Conservation (phyloP, 2,329 filamentous ascomycete species). For the Corinectria fuckeliana region DNA sequence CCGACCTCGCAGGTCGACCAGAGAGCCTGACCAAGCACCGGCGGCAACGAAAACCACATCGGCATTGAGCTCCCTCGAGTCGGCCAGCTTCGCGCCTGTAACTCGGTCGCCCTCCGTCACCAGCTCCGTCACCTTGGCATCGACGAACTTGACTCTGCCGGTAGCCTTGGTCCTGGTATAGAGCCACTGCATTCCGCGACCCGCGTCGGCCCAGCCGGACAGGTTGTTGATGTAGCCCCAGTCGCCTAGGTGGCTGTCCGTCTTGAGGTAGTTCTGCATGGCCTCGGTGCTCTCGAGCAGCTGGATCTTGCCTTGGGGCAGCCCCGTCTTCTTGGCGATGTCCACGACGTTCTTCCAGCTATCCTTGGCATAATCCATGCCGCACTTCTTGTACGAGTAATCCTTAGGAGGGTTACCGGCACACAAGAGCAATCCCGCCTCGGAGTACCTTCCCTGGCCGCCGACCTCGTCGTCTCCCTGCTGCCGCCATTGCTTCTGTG, state of each 20-base stretch:
- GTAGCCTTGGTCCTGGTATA: slow-evolving; percentile 60
- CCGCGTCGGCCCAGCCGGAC: slow-evolving; percentile 84
- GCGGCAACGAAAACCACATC: slow-evolving; percentile 82
- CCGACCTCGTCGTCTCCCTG: slow-evolving; percentile 62
- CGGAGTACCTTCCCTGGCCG: slow-evolving; percentile 70
- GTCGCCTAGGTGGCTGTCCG: slow-evolving; percentile 60
- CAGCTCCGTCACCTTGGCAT: slow-evolving; percentile 55
- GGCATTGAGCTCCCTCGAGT: slow-evolving; percentile 54
- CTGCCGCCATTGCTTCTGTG: slow-evolving; percentile 73
- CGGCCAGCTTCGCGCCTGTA: slow-evolving; percentile 59
- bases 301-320: slow-evolving; percentile 48
- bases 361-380: slow-evolving; percentile 63
- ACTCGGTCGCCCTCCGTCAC: slow-evolving; percentile 48
- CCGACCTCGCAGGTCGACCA: slow-evolving; percentile 79
- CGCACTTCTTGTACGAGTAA: slow-evolving; percentile 47
- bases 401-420: slow-evolving; percentile 53
- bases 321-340: slow-evolving; percentile 50
- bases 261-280: slow-evolving; percentile 54
- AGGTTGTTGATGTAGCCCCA: slow-evolving; percentile 77
- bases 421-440: slow-evolving; percentile 72
- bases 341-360: slow-evolving; percentile 67
- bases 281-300: slow-evolving; percentile 53
- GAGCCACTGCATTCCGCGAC: slow-evolving; percentile 71
- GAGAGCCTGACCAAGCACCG: slow-evolving; percentile 82
- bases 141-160: slow-evolving; percentile 62